Evolutionary conservation across 2,329 filamentous ascomycete genomes (phyloP), one percentile per base, ranked within the genome.

Genomic region (Fusarium tanahbumbuense): DNA sequence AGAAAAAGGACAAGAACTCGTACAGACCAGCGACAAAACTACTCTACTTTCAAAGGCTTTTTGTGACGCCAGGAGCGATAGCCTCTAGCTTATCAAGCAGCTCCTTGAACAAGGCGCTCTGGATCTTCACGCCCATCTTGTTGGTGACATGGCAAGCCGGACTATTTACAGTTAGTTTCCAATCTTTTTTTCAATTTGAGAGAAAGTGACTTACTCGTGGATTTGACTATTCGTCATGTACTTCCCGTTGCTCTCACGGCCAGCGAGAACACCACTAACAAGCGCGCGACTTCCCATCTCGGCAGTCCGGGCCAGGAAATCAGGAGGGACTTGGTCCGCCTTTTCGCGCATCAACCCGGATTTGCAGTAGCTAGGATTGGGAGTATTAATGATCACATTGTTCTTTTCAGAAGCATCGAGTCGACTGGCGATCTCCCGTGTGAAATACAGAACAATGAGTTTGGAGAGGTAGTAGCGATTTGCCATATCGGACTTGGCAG

Each of bases 261-360:
- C 78, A 2, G 74, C 76, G 4, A 78, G 41, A 4, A 79, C 53
- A 0, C 73, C 79, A 41, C 76, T 50, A 0, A 81, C 76, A 3
- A 81, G 68, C 2, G 72, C 70, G 0, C 79, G 74, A 30, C 77
- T 78, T 1, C 85, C 86, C 50, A 82, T 80, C 69, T 87, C 86
- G 0, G 82, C 78, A 0, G 78, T 79, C 2, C 84, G 78, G 1
- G 81, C 85, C 13, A 85, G 28, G 13, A 83, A 60, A 3, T 61
- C 64, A 2, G 55, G 61, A 0, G 61, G 55, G 0, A 47, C n/a
- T 5, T 9, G 2, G 0, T 23, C 22, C 41, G 53, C 6, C 12
- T n/a, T 56, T 22, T 73, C 68, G 5, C 69, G 63, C 2, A 71
- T 27, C 4, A 81, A 70, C 11, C 70, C 70, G 0, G 80, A 82